Evolutionary conservation across 164 flowering plant species (phyloP), one percentile per base, ranked within the genome.

Genomic region (Umbilicus rupestris): DNA sequence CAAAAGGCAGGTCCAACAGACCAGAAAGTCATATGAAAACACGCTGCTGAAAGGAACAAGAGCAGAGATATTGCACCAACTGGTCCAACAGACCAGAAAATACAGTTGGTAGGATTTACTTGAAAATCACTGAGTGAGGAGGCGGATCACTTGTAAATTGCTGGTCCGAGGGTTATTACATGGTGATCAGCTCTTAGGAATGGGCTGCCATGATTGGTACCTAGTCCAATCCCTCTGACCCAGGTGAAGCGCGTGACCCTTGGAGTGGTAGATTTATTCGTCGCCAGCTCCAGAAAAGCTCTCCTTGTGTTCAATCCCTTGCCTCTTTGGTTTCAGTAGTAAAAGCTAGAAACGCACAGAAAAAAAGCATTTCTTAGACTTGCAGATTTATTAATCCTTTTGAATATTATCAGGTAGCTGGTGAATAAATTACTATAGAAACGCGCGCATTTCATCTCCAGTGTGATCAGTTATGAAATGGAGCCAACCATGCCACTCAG

Each of bases 401-500:
- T n/a, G 12, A 1, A 37, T 29, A 8, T 62, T 39, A 33, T 9
- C n/a, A 15, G 44, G 49, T 66, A 14, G 20, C 3, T 24, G 17
- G 16, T 24, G 28, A 41, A 41, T 12, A 41, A 33, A 11, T 35
- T 29, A 35, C 39, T 11, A 28, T 24, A 42, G 20, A 42, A 17
- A 49, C 49, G 14, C 31, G 66, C 77, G 81, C 60, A 81, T 97
- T 89, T 94, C 95, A 69, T 94, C 96, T 50, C 99, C 99, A 0
- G 99, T 94, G 79, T 84, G 91, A 74, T 94, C 99, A 45, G 99
- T 94, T 39, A 94, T 78, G 77, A 46, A 77, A 73, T 94, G 99
- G 24, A 94, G 93, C 99, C 99, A 94, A 26, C 99, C 99, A 74
- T 94, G 99, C 99, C 99, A 94, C 73, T 94, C 97, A 24, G 99